Base-by-base conservation (phyloP, 495 filamentous ascomycete genomes). In the Daldinia grandis region DNA sequence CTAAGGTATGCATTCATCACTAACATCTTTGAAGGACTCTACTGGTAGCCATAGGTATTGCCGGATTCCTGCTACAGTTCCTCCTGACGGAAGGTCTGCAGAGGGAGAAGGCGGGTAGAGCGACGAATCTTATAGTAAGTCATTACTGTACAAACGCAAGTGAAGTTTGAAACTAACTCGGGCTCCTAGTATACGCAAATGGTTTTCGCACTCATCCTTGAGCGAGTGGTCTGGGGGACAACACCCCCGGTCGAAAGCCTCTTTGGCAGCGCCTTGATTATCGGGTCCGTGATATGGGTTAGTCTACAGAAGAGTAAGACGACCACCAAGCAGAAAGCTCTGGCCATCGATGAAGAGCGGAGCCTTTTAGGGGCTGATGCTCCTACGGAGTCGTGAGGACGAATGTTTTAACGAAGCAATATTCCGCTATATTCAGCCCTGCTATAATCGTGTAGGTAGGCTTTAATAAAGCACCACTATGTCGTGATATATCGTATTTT, bases 31-130 rank as follows among this genome's bases (percentile, higher is more conserved):
- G 10, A 51, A 76, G 74, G 75, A 30, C 68, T 0, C 79, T 92
- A 35, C 77, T 95, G 3, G 21, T 88, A 0, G 87, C 87, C 9
- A 77, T 96, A 37, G 93, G 91, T 0, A 78, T 89, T 4, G 89
- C 87, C 31, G 93, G 93, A 0, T 95, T 96, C 71, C 71, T 90
- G 25, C 83, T 94, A 76, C 93, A 95, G 81, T 93, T 93, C 66
- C 79, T 94, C 17, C 77, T 96, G 3, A 94, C 93, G 0, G 87
- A 90, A 8, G 92, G 92, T 0, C 76, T 96, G 61, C 84, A 90
- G 60, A 83, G 91, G 30, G 91, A 84, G 67, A 81, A 81, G 57
- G 87, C 87, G 5, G 85, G 87, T 2, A 86, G 91, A 30, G 93
- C 93, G 6, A 94, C 92, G 1, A 92, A 89, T 58, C 93, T 95